Evolutionary conservation across 163 green algal genomes (phyloP).

Genomic region (Scenedesmus sp.): DNA sequence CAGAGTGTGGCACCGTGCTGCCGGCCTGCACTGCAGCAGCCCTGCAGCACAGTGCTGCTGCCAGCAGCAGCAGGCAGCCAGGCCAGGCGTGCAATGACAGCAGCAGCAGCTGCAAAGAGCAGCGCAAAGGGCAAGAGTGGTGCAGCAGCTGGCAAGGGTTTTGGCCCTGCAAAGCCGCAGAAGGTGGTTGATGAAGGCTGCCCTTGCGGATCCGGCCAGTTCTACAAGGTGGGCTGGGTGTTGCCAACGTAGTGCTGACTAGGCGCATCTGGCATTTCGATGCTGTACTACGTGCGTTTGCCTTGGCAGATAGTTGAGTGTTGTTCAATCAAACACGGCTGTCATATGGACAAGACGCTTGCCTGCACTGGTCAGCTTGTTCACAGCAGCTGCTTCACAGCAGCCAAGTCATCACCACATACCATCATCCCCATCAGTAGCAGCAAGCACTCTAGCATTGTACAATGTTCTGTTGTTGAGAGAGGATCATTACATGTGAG

Average conservation of each 20-base stretch:
- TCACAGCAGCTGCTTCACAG: background rate
- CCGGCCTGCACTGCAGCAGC: background rate
- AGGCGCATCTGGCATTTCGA: too few relatives aligned
- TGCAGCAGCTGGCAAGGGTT: constrained; percentile 43
- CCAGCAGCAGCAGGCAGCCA: background rate
- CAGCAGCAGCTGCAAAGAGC: background rate
- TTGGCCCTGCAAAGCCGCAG: constrained; percentile 38
- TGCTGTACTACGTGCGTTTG: background rate
- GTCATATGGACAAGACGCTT: too few relatives aligned
- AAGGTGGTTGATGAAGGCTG: constrained; percentile 19
- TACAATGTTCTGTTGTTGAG: background rate
- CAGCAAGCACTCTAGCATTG: too few relatives aligned
- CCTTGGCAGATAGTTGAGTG: too few relatives aligned
- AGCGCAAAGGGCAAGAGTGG: background rate
- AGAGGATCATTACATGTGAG: too few relatives aligned
- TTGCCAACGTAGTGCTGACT: background rate
- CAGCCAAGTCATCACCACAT: too few relatives aligned
- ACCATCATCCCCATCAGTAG: too few relatives aligned
- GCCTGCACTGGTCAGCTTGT: too few relatives aligned
- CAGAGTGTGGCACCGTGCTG: background rate
- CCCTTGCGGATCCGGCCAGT: constrained; percentile 35
- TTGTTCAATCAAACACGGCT: too few relatives aligned
- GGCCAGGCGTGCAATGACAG: background rate
- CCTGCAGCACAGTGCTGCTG: background rate
- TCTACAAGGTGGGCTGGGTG: constrained; percentile 35